Evolutionary conservation across 441 rosid species (phyloP), one percentile per base, ranked within the genome.

Genomic region (Syzygium syzygioides): DNA sequence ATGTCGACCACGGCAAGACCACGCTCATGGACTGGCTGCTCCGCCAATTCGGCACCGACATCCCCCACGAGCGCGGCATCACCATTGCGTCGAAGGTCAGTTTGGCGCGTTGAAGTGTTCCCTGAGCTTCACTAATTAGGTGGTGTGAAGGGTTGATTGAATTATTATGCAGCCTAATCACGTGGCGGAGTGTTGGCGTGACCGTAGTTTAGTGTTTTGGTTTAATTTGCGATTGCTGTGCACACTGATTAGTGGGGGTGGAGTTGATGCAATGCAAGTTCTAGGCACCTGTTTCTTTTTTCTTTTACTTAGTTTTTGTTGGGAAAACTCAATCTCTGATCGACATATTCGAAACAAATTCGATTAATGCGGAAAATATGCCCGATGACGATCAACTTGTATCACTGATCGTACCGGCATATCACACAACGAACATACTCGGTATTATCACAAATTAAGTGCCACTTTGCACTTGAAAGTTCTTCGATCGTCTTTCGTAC

Each of bases 1-100:
- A 98, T 87, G 99, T 98, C 52, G 99, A 98, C 93, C 99, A 97
- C 37, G 99, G 99, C 25, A 97, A 98, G 94, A 98, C 99, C 4
- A 98, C 99, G 12, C 96, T 98, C 54, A 98, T 96, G 99, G 99
- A 97, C 94, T 91, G 99, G 79, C 91, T 98, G 85, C 95, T 98
- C 13, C 94, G 99, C 90, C 99, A 98, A 96, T 98, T 98, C 90
- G 99, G 99, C 6, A 98, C 99, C 8, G 98, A 96, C 86, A 94
- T 98, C 41, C 98, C 99, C 2, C 99, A 96, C 55, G 99, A 98
- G 90, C 93, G 98, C 86, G 98, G 99, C 55, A 96, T 98, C 93
- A 98, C 99, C 30, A 98, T 98, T 28, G 93, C 98, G 83, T 98
- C 98, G 4, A 98, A 97, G 96, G 99, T 96, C 26, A 86, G 86